These are phyloP conservation scores for Hymenotorrendiella dingleyae DNA, from an alignment of 2,329 filamentous ascomycete genomes.

Conservation along the genomic window DNA sequence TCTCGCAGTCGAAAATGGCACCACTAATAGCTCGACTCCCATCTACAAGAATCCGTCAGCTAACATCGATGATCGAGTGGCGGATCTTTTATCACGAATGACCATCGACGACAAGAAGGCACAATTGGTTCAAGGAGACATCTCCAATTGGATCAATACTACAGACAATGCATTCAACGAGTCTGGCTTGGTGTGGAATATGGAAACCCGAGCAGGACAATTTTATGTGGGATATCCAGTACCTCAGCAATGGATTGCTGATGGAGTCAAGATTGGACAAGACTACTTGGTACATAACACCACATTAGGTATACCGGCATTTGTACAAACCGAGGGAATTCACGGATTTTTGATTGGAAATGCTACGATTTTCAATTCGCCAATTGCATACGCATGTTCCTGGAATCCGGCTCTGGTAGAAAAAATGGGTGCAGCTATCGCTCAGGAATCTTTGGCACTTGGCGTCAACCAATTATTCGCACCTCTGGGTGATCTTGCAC, in stretches of 20 bases:
- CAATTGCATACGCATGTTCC: conserved; percentile 65
- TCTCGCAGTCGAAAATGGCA: no score
- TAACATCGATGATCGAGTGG: conserved; percentile 56
- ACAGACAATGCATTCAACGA: conserved; percentile 61
- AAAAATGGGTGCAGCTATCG: conserved; percentile 62
- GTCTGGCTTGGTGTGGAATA: conserved; percentile 60
- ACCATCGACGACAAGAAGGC: conserved; percentile 68
- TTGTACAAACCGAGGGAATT: conserved; percentile 69
- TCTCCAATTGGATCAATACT: conserved; percentile 69
- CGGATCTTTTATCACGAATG: conserved; percentile 66
- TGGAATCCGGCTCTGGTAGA: conserved; percentile 60
- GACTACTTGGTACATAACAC: conserved; percentile 64
- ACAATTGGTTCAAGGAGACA: conserved; percentile 64
- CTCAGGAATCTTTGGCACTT: conserved; percentile 57
- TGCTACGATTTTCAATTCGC: conserved; percentile 74
- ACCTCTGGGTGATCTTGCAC: conserved; percentile 63
- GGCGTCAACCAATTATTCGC: conserved; percentile 71
- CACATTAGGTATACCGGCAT: conserved; percentile 63
- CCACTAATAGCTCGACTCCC: conserved; percentile 25
- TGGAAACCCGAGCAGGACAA: conserved; percentile 44
- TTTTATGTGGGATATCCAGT: conserved; percentile 69
- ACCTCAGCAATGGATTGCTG: conserved; percentile 55
- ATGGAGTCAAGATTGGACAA: conserved; percentile 58
- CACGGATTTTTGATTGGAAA: conserved; percentile 68
- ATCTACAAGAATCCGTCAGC: conserved; percentile 60